Conservation (phyloP, 768 basidiomycete species). For the Lanmaoa rubissima region DNA sequence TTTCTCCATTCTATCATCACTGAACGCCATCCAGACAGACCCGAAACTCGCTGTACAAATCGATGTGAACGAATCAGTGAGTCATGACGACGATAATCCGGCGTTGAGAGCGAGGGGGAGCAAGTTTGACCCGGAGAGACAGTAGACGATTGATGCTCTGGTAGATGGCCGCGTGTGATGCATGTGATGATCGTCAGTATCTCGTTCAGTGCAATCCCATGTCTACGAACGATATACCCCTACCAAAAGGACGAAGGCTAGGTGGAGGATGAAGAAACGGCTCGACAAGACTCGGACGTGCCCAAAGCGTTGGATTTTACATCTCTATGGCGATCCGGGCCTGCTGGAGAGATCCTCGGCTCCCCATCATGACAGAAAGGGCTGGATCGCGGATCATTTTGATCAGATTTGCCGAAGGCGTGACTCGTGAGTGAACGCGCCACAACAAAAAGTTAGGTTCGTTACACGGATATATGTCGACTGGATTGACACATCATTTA, state of each 20-base stretch:
- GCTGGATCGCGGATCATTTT: slow-evolving; percentile 11
- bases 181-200: neutral
- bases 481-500: neutral
- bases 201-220: neutral
- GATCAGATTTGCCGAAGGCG: neutral
- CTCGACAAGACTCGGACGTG: neutral
- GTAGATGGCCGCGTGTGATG: neutral
- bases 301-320: neutral
- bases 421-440: neutral
- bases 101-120: neutral
- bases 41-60: neutral
- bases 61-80: neutral
- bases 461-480: neutral
- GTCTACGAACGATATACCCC: neutral
- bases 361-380: slow-evolving; percentile 9
- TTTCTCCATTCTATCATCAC: neutral
- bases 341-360: slow-evolving; percentile 7
- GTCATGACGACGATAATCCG: neutral
- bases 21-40: neutral
- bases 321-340: neutral
- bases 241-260: neutral
- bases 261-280: neutral
- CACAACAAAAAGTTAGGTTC: neutral
- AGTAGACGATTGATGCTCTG: neutral
- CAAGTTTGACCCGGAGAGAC: neutral